Evolutionary conservation across 805 yeast species (phyloP), one percentile per base, ranked within the genome.

Genomic region (Yarrowia sp.): DNA sequence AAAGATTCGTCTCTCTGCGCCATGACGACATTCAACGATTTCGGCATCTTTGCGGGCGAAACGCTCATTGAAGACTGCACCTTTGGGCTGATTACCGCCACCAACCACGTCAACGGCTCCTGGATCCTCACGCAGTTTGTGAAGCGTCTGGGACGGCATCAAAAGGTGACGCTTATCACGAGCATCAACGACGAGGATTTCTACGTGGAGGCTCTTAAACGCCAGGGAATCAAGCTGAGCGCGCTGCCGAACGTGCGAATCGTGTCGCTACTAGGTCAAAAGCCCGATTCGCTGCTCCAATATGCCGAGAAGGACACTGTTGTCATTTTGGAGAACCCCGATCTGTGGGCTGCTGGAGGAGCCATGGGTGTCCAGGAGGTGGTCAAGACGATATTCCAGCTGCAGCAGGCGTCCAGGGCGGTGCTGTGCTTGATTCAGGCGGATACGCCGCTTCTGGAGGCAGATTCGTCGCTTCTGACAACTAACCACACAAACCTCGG

Each of bases 1-100:
- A 38, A 32, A 32, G 36, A 9, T 27, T 4, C 29, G 10, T 4
- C 0, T 9, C 10, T 27, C 12, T 6, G 3, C 6, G 10, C 29
- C 29, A 51, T 51, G 58, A 51, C 58, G 3, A 51, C 42, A 1
- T 51, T 51, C 42, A 33, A 24, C 58, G 58, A 51, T 14, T 35
- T 51, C 7, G 12, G 58, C 18, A 16, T 51, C 10, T 51, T 51
- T 24, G 14, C 21, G 1, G 58, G 58, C 22, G 58, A 51, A 35
- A 24, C 33, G 8, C 58, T 51, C 7, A 24, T 51, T n/a, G 58
- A 33, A 18, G 24, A 32, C 58, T 22, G 16, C n/a, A 35, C 42
- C 3, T 35, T 51, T 13, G 58, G 58, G 1, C 24, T 51, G 3
- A 12, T 51, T 10, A 51, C 58, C 8, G 31, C 42, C 16, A 51